phyloP scores from a whole-genome alignment of 352 stramenopile species.

The Globisporangium lucens region DNA sequence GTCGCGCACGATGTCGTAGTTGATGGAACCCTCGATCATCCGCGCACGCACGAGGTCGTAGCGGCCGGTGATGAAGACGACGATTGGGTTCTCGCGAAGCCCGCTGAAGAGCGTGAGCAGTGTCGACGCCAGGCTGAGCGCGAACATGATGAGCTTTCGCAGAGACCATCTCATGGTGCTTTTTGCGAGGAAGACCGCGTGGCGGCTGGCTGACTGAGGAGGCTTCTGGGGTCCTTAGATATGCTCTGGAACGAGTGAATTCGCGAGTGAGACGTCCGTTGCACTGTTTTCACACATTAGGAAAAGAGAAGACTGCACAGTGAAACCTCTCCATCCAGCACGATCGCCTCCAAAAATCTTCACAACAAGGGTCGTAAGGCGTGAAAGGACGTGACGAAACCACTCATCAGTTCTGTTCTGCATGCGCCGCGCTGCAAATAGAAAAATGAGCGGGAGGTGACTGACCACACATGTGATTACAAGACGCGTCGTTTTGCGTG shows the following conservation, averaged over 20 bases:
- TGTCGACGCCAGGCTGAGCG: slow-evolving; percentile 25
- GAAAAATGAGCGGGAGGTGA: no score
- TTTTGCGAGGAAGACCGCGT: background rate
- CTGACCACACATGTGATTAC: no score
- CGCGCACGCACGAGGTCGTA: slow-evolving; percentile 29
- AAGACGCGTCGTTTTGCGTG: no score
- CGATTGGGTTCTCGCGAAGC: slow-evolving; percentile 31
- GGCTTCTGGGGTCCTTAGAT: background rate
- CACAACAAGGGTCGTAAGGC: no score
- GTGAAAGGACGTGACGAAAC: no score
- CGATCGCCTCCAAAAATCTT: no score
- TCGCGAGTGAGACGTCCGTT: background rate
- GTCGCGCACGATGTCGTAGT: slow-evolving; percentile 25
- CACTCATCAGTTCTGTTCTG: no score
- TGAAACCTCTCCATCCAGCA: no score
- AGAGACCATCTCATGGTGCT: slow-evolving; percentile 7
- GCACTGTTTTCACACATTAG: no score
- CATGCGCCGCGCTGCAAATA: no score
- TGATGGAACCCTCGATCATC: slow-evolving; percentile 23
- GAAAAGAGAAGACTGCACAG: no score
- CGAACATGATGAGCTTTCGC: slow-evolving; percentile 9
- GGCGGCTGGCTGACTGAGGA: background rate
- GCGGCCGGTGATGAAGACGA: slow-evolving; percentile 19
- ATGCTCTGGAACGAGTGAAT: background rate
- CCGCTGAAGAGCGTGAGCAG: slow-evolving; percentile 30